Base-by-base conservation (phyloP, 305 asterid genomes). In the Andrographis paniculata region DNA sequence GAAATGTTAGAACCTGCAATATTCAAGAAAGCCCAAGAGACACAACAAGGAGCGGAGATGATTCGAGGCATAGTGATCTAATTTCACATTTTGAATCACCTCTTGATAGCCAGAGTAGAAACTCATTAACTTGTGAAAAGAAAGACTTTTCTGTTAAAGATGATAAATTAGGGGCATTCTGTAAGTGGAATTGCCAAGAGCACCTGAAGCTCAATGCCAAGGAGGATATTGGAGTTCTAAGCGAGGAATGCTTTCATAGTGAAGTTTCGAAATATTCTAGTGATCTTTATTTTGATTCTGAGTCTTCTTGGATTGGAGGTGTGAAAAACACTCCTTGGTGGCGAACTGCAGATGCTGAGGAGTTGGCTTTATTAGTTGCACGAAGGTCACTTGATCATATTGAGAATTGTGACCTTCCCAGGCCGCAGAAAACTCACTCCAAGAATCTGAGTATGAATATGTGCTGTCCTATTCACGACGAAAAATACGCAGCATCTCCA, bases 371-470 rank as follows among this genome's bases (percentile, higher is more conserved):
- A 16, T 56, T 84, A 33, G 94, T 83, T 47, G 59, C 99, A 0
- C 73, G 74, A 42, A 70, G 75, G 42, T 87, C 96, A 4, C 68
- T 53, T 23, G 80, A 69, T 27, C 65, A 61, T 55, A 19, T 86
- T 0, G 94, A 91, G 70, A 91, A 80, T 41, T 81, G 94, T 67
- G 99, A 91, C 72, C 94, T 84, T 70, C 96, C 96, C 27, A 76
- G 61, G 47, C 94, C 94, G 63, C 85, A 56, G 69, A 72, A 54
- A 37, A 44, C 68, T 35, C 52, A 36, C 55, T 65, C 50, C 22
- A 72, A 70, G 58, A 67, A 72, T 35, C 36, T 39, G 30, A 30
- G 58, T 61, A 55, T 52, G 43, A 52, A 64, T 58, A 31, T 37
- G 14, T 39, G 41, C 42, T 12, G 48, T 49, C 41, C 28, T 47